Evolutionary conservation across 306 rosid genomes (phyloP), one percentile per base, ranked within the genome.

Genomic region (Vigna reflexopilosa): DNA sequence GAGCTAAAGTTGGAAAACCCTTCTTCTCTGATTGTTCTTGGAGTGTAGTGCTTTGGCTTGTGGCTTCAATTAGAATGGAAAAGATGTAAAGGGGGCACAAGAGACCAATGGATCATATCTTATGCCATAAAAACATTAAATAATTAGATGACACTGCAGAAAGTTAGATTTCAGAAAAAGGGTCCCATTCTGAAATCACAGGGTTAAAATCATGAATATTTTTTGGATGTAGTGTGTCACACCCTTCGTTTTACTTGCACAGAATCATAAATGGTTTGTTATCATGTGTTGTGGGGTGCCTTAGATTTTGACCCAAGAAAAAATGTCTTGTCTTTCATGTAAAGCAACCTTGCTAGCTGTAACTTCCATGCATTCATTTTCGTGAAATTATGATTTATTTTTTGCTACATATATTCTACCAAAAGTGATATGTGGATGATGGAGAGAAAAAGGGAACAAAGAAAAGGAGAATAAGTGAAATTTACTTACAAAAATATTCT

Each of bases 151-250:
- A 22, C 61, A 1, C 40, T 72, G 34, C 68, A 56, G 22, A 77
- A 79, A 77, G 86, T 79, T 83, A 85, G 86, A 82, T 81, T 57
- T 40, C 45, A 40, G 45, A 40, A 42, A 38, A 80, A 48, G 79
- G 91, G 78, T 68, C 90, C 85, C 75, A 57, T 68, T 63, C 15
- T 32, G 28, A 61, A 78, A 34, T 81, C 80, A 78, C 81, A 64
- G 78, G 88, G 90, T 84, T 77, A 86, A 86, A 84, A 63, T 72
- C 81, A 75, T 78, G 51, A 54, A 67, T 80, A 76, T 32, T 19
- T 83, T 82, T 72, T 80, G 86, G 79, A 50, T 87, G 8, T 75
- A 44, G 48, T 54, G 20, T 13, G 28, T 15, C 71, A 50, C n/a
- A 34, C 42, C 64, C 75, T 54, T 81, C 75, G 57, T 74, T 66